Conservation (phyloP, 2,329 filamentous ascomycete genomes). For the Neocucurbitaria cava region DNA sequence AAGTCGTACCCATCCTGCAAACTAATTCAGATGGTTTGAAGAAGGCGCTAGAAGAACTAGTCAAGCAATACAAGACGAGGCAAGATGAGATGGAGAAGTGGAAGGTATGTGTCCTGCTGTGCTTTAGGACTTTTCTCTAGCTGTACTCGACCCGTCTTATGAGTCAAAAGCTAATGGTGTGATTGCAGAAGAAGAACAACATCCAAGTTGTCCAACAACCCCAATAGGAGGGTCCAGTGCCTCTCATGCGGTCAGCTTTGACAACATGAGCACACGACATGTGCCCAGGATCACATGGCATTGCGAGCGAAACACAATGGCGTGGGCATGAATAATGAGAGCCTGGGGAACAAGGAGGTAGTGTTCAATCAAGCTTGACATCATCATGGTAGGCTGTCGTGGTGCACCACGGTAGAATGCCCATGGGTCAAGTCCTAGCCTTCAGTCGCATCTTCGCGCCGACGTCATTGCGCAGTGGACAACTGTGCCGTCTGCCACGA, state of each 20-base stretch:
- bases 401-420: background rate
- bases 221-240: constrained; percentile 23
- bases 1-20: constrained; percentile 87
- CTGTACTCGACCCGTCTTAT: background rate
- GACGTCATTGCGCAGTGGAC: background rate
- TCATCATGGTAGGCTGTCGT: background rate
- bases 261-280: constrained; percentile 19
- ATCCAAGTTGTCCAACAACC: constrained; percentile 83
- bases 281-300: constrained; percentile 21
- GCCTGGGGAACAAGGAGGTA: background rate
- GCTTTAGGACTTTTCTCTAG: background rate
- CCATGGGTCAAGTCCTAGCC: background rate
- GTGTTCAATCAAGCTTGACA: background rate
- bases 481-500: background rate
- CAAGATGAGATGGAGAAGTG: constrained; percentile 96
- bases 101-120: constrained; percentile 74
- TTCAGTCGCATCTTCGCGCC: too few relatives aligned
- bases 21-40: constrained; percentile 94
- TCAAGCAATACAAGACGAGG: constrained; percentile 96
- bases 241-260: constrained; percentile 20
- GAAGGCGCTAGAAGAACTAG: constrained; percentile 90
- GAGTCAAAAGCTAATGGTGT: constrained; percentile 16
- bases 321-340: constrained; percentile 11
- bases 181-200: constrained; percentile 82
- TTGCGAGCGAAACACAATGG: constrained; percentile 16